A percentile compares a stretch with the other conserved stretches of the same genome.
phyloP scores from a whole-genome alignment of 1,284 basidiomycete species.

The Kwoniella shivajii region DNA sequence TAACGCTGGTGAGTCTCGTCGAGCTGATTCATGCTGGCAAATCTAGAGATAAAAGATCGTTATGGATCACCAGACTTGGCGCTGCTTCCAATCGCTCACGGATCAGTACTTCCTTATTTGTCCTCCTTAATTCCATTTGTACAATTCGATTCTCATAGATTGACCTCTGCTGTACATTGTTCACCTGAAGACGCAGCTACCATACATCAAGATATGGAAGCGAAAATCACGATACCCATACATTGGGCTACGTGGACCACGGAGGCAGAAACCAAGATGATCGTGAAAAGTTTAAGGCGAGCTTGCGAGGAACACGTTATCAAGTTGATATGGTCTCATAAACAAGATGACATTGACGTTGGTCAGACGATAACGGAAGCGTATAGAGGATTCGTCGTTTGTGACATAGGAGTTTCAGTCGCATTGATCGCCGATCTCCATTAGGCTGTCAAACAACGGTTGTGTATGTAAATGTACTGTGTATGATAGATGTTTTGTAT shows the following conservation, averaged over 20 bases:
- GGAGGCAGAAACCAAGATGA: neutral
- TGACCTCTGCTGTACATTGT: conserved; percentile 15
- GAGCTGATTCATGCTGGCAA: neutral
- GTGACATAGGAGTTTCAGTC: neutral
- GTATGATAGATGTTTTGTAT: neutral
- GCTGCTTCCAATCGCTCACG: conserved; percentile 23
- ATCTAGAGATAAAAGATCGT: conserved; percentile 16
- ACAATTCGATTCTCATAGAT: neutral
- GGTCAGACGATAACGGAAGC: neutral
- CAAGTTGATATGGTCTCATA: neutral
- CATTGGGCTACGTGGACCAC: conserved; percentile 19
- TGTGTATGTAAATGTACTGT: neutral
- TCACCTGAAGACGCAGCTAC: conserved; percentile 12
- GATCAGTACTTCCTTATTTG: conserved; percentile 20
- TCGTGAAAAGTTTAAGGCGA: neutral
- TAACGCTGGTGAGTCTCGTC: neutral
- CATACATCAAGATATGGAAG: conserved; percentile 7
- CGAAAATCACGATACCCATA: conserved; percentile 3
- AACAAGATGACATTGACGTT: neutral
- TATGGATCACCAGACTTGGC: conserved; percentile 22
- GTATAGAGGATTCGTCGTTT: neutral
- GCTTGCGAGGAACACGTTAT: neutral
- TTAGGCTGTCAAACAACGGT: too few relatives aligned
- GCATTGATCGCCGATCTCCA: too few relatives aligned
- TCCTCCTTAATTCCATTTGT: conserved; percentile 1